Evolutionary conservation across 2,329 filamentous ascomycete species (phyloP), one percentile per base, ranked within the genome.

Genomic region (Ceratocystis albifundus): DNA sequence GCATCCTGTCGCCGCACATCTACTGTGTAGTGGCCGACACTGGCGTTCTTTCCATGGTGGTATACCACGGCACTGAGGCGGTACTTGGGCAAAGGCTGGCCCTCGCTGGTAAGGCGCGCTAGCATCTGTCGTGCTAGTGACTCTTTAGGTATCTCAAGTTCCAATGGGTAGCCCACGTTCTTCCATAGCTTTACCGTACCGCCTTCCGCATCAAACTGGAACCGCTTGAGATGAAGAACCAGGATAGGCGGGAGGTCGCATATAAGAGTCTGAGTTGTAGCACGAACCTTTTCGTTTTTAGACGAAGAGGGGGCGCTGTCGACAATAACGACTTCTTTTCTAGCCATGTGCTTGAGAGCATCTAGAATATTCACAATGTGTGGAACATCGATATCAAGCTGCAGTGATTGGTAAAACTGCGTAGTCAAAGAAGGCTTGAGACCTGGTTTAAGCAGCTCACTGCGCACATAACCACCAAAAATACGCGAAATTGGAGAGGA

Each of bases 181-280:
- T 97, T 99, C 90, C 93, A 96, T 70, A 97, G 96, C 80, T 99
- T 99, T 72, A 96, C 88, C 0, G 91, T 96, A 28, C 91, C 91
- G 57, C 87, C 89, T 67, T 87, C 84, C 69, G 86, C 89, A 72
- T 97, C 91, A 72, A 96, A 97, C 72, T 96, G 90, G 80, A 99
- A 99, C 57, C 94, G 90, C 78, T 99, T 99, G 53, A 99, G 81
- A 73, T 99, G 94, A 7, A 99, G 82, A 65, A 97, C 96, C 12
- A 99, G 82, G 3, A 97, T 89, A 0, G 91, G 90, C 0, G 94
- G 94, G 17, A 97, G 80, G 1, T 86, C 89, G 72, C 97, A 93
- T 69, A 99, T 96, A 71, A 95, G 91, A 1, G 96, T 87, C 75
- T 97, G 94, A 77, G 97, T 99, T 41, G 89, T 96, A 1, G 90